Evolutionary conservation across 108 stramenopile species (phyloP).

Genomic region (Stephanodiscus minutulus): DNA sequence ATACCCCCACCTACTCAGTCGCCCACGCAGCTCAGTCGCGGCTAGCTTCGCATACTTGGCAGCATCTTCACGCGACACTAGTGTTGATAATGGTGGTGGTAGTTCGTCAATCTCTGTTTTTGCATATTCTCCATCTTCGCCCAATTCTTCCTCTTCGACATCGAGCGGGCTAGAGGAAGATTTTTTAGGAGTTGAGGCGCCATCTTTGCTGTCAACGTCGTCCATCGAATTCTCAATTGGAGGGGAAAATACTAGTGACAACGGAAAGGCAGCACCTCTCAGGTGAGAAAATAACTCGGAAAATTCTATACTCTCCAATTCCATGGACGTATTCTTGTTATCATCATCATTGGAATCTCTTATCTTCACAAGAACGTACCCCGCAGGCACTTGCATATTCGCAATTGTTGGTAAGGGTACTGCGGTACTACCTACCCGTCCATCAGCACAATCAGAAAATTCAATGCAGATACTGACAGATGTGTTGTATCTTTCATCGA

Average conservation of each 20-base stretch:
- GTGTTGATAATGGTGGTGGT: slow-evolving; percentile 13
- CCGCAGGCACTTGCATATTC: slow-evolving; percentile 22
- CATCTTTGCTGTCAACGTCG: background rate
- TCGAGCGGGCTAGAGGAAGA: slow-evolving; percentile 3
- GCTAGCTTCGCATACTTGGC: slow-evolving; percentile 41
- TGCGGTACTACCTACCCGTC: too few relatives aligned
- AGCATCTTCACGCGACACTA: slow-evolving; percentile 41
- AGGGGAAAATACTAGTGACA: slow-evolving; percentile 21
- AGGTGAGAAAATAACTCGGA: slow-evolving; percentile 24
- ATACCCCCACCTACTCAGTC: slow-evolving; percentile 46
- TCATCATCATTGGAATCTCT: background rate
- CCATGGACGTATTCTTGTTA: background rate
- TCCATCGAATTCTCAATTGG: background rate
- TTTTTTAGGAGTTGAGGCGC: background rate
- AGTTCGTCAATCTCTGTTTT: background rate
- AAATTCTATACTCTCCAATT: slow-evolving; percentile 33
- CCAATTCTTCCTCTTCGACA: background rate
- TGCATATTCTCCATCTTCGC: slow-evolving; percentile 2
- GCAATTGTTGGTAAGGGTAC: background rate
- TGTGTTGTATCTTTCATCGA: background rate
- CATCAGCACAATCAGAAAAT: background rate
- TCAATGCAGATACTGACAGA: background rate
- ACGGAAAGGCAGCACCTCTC: slow-evolving; percentile 18
- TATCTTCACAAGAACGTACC: slow-evolving; percentile 25
- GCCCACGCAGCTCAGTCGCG: slow-evolving; percentile 35